These are phyloP conservation scores for Orbilia javanica DNA, from an alignment of 2,329 filamentous ascomycete genomes.

Conservation along the genomic window DNA sequence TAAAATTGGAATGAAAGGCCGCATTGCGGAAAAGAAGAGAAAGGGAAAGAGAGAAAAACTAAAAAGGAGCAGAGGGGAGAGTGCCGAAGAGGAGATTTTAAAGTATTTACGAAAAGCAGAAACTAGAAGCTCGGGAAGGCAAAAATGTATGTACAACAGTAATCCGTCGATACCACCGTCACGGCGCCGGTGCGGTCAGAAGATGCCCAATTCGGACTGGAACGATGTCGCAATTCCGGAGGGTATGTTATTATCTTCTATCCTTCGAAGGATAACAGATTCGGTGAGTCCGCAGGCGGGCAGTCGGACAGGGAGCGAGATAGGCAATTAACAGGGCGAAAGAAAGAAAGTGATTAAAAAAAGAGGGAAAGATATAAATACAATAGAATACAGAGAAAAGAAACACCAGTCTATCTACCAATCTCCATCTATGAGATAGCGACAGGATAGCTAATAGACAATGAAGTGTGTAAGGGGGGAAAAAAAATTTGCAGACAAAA, in stretches of 20 bases:
- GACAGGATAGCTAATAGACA: neutral
- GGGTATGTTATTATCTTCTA: slow-evolving; percentile 8
- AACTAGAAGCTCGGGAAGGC: neutral
- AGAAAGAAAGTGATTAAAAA: neutral
- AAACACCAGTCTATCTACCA: neutral
- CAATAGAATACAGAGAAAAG: slow-evolving; percentile 10
- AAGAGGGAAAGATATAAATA: neutral
- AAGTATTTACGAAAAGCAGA: slow-evolving; percentile 33
- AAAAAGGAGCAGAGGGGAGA: slow-evolving; percentile 38
- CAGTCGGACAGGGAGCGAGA: slow-evolving; percentile 42
- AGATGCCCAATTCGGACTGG: neutral
- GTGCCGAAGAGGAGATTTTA: slow-evolving; percentile 19
- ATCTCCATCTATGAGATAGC: neutral
- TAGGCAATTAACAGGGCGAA: slow-evolving; percentile 31
- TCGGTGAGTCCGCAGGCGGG: slow-evolving; percentile 15
- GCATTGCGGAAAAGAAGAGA: slow-evolving; percentile 42
- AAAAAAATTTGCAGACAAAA: neutral
- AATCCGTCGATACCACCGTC: slow-evolving; percentile 5
- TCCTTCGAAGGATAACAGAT: neutral
- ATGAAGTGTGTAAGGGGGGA: too few relatives aligned
- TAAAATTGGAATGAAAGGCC: slow-evolving; percentile 50
- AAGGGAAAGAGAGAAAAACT: slow-evolving; percentile 13
- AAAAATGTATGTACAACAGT: slow-evolving; percentile 37
- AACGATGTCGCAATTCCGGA: slow-evolving; percentile 51
- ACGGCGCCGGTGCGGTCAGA: slow-evolving; percentile 10